A percentile compares a stretch with the other conserved stretches of the same genome.
phyloP scores from a whole-genome alignment of 2,329 filamentous ascomycete genomes.

The Neopestalotiopsis sp. region DNA sequence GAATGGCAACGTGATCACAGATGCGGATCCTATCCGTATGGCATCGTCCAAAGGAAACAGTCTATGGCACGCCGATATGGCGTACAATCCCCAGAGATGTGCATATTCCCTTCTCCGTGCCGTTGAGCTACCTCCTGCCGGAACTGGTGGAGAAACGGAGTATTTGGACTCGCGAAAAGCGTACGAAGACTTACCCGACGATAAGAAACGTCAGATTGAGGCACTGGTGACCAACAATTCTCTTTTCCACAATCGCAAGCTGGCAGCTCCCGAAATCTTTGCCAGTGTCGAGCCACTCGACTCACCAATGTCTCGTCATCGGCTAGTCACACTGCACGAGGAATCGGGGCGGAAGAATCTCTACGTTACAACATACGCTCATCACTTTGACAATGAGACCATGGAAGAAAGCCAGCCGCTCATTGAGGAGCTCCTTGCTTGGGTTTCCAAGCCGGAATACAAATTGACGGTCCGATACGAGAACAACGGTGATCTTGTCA shows the following conservation, averaged over 20 bases:
- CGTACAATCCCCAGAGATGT: constrained; percentile 60
- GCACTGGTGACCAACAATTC: constrained; percentile 56
- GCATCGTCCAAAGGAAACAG: constrained; percentile 44
- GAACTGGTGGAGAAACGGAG: constrained; percentile 55
- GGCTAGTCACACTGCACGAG: constrained; percentile 57
- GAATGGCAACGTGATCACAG: constrained; percentile 24
- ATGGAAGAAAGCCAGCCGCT: constrained; percentile 29
- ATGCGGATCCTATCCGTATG: constrained; percentile 27
- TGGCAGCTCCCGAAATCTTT: constrained; percentile 55
- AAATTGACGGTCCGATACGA: constrained; percentile 53
- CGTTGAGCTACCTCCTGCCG: constrained; percentile 51
- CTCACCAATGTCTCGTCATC: constrained; percentile 49
- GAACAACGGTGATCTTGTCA: constrained; percentile 53
- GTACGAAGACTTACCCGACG: constrained; percentile 49
- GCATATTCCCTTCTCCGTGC: constrained; percentile 58
- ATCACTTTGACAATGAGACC: constrained; percentile 53
- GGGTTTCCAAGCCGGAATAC: constrained; percentile 54
- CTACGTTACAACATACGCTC: constrained; percentile 58
- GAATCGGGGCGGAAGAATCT: constrained; percentile 56
- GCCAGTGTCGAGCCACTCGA: constrained; percentile 46
- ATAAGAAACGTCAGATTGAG: constrained; percentile 41
- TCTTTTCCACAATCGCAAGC: constrained; percentile 58
- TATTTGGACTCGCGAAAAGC: constrained; percentile 60
- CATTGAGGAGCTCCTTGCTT: constrained; percentile 37
- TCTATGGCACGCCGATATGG: constrained; percentile 61